A percentile compares a stretch with the other conserved stretches of the same genome.
These are phyloP conservation scores for Alternaria angustiovoidea DNA, from an alignment of 2,329 filamentous ascomycete genomes.

Conservation along the genomic window DNA sequence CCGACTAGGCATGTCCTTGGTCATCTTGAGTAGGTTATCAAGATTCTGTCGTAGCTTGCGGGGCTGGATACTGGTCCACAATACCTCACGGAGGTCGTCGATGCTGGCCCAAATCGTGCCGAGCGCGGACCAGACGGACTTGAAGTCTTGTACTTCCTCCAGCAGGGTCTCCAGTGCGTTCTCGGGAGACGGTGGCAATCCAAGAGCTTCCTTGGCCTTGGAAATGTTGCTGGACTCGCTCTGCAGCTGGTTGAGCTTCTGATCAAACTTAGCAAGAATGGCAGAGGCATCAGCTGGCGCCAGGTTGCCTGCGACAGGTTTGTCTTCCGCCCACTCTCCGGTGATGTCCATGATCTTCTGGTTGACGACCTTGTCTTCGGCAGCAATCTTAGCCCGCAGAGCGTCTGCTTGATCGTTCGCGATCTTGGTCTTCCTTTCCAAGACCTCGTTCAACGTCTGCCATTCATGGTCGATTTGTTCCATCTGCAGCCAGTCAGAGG, in stretches of 20 bases:
- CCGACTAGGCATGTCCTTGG: conserved; percentile 97
- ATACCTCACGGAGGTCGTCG: conserved; percentile 87
- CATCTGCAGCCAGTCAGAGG: conserved; percentile 91
- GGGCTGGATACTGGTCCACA: conserved; percentile 96
- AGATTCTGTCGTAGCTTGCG: conserved; percentile 90
- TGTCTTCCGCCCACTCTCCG: conserved; percentile 91
- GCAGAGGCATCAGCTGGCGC: conserved; percentile 87
- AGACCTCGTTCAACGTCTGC: conserved; percentile 89
- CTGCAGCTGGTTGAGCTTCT: conserved; percentile 82
- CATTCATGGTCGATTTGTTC: conserved; percentile 97
- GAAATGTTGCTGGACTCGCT: conserved; percentile 92
- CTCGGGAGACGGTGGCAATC: conserved; percentile 81
- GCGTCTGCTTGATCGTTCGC: conserved; percentile 97
- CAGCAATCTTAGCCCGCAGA: conserved; percentile 89
- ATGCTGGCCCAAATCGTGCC: conserved; percentile 97
- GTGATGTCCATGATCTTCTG: conserved; percentile 89
- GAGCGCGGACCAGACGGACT: conserved; percentile 95
- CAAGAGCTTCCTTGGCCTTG: conserved; percentile 95
- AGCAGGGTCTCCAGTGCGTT: conserved; percentile 84
- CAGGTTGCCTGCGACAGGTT: conserved; percentile 94
- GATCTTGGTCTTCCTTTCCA: conserved; percentile 91
- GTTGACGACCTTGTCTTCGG: conserved; percentile 89
- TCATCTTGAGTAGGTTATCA: conserved; percentile 94
- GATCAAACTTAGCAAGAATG: conserved; percentile 83
- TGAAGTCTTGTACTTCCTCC: conserved; percentile 98